phyloP scores from a whole-genome alignment of 352 stramenopile genomes.

The Pythium apleroticum region DNA sequence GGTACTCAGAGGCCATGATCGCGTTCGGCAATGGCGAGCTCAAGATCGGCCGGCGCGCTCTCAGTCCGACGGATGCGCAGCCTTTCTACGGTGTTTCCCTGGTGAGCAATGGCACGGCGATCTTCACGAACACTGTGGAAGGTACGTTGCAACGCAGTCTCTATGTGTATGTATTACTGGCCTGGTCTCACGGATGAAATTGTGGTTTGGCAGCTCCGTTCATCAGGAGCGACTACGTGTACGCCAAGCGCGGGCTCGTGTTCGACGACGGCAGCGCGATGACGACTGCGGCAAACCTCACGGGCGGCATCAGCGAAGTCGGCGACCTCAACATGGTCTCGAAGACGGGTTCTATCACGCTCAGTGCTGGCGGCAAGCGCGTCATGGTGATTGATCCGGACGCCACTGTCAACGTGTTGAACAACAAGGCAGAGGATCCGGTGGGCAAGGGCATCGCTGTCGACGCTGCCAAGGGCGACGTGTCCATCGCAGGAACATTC shows the following conservation, averaged over 20 bases:
- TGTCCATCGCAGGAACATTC: slow-evolving; percentile 45
- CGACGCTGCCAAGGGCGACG: slow-evolving; percentile 34
- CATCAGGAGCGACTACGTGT: slow-evolving; percentile 65
- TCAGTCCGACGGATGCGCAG: slow-evolving; percentile 49
- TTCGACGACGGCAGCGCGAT: slow-evolving; percentile 79
- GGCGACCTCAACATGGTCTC: slow-evolving; percentile 79
- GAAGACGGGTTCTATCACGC: slow-evolving; percentile 54
- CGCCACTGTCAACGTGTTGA: slow-evolving; percentile 49
- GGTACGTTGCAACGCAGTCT: slow-evolving; percentile 32
- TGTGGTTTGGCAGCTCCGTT: slow-evolving; percentile 41
- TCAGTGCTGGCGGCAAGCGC: slow-evolving; percentile 61
- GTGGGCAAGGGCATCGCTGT: slow-evolving; percentile 47
- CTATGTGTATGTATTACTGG: not conserved
- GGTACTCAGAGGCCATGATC: slow-evolving; percentile 70
- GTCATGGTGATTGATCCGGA: slow-evolving; percentile 55
- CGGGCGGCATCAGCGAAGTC: slow-evolving; percentile 70
- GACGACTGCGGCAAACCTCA: slow-evolving; percentile 77
- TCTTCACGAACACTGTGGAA: slow-evolving; percentile 65
- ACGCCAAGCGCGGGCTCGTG: slow-evolving; percentile 56
- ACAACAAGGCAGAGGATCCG: slow-evolving; percentile 46
- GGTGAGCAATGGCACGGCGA: slow-evolving; percentile 61
- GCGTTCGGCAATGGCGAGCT: slow-evolving; percentile 64
- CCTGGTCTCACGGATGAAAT: not conserved
- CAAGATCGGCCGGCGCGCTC: slow-evolving; percentile 52
- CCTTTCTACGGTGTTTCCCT: slow-evolving; percentile 72